Percentiles rank a stretch among this genome's conserved stretches.
phyloP scores from a whole-genome alignment of 176 grass and related monocot genomes.

The Lolium multiflorum region DNA sequence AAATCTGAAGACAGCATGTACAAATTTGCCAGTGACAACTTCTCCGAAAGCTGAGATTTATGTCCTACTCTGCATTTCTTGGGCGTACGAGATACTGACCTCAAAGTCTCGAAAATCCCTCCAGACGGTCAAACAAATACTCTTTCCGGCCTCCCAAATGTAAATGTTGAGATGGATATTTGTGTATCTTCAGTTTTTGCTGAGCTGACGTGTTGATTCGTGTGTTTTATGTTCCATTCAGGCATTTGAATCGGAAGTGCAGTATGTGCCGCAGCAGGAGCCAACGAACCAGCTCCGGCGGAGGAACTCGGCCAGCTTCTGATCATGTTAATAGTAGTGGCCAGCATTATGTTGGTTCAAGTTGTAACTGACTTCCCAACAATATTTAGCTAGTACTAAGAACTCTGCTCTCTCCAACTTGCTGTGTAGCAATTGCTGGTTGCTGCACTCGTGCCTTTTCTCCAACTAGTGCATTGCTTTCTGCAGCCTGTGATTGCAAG shows the following conservation, averaged over 20 bases:
- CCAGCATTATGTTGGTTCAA: constrained; percentile 29
- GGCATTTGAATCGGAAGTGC: constrained; percentile 63
- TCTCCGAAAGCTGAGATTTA: constrained; percentile 45
- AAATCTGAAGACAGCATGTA: constrained; percentile 55
- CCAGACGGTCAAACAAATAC: background rate
- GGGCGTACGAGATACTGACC: constrained; percentile 8
- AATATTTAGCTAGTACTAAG: constrained; percentile 45
- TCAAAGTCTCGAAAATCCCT: constrained; percentile 9
- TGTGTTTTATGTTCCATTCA: constrained; percentile 48
- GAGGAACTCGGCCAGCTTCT: constrained; percentile 78
- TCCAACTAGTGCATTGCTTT: constrained; percentile 23
- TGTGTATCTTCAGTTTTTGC: background rate
- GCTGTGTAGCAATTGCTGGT: constrained; percentile 17
- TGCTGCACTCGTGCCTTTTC: constrained; percentile 17
- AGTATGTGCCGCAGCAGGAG: constrained; percentile 58
- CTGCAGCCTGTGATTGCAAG: constrained; percentile 37
- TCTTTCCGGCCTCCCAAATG: background rate
- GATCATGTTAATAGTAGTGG: constrained; percentile 51
- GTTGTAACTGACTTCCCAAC: constrained; percentile 41
- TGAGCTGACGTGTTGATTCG: background rate
- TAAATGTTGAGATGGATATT: background rate
- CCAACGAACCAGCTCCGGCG: constrained; percentile 64
- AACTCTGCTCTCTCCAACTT: constrained; percentile 46
- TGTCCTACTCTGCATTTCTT: constrained; percentile 38
- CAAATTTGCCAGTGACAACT: constrained; percentile 32